Evolutionary conservation across 371 early-diverging fungal species (phyloP).

Genomic region (Gilbertella persicaria): DNA sequence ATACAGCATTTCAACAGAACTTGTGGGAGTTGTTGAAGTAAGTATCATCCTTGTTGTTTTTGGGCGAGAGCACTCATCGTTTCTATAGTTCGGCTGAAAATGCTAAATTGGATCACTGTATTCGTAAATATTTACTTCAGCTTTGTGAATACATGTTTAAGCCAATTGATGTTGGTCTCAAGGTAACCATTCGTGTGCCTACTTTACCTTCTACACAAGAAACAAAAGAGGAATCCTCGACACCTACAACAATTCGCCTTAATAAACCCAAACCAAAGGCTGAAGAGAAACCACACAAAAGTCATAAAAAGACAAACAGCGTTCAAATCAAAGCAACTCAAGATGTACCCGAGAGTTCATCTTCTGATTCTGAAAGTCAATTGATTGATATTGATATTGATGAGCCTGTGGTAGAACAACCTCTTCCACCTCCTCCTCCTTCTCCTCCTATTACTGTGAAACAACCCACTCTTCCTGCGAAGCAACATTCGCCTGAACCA

Average conservation of each 20-base stretch:
- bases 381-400: background rate
- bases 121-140: slow-evolving; percentile 56
- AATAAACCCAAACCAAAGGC: slow-evolving; percentile 30
- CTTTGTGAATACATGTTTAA: slow-evolving; percentile 63
- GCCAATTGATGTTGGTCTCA: slow-evolving; percentile 59
- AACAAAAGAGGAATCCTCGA: slow-evolving; percentile 12
- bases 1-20: slow-evolving; percentile 35
- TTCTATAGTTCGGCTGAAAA: slow-evolving; percentile 30
- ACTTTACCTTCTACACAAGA: slow-evolving; percentile 19
- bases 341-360: too few species aligned
- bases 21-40: slow-evolving; percentile 49
- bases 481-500: too few species aligned
- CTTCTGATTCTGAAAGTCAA: slow-evolving; percentile 3
- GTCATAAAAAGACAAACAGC: slow-evolving; percentile 15
- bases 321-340: slow-evolving; percentile 24
- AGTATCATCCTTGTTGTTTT: slow-evolving; percentile 6
- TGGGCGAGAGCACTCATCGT: background rate
- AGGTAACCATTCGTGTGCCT: slow-evolving; percentile 52
- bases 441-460: background rate
- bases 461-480: too few species aligned
- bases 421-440: background rate
- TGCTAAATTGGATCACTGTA: slow-evolving; percentile 50
- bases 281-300: slow-evolving; percentile 24
- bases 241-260: slow-evolving; percentile 31
- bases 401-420: background rate